A percentile compares a stretch with the other conserved stretches of the same genome.
phyloP scores from a whole-genome alignment of 1,284 basidiomycete species.

The Pterulicium gracile region DNA sequence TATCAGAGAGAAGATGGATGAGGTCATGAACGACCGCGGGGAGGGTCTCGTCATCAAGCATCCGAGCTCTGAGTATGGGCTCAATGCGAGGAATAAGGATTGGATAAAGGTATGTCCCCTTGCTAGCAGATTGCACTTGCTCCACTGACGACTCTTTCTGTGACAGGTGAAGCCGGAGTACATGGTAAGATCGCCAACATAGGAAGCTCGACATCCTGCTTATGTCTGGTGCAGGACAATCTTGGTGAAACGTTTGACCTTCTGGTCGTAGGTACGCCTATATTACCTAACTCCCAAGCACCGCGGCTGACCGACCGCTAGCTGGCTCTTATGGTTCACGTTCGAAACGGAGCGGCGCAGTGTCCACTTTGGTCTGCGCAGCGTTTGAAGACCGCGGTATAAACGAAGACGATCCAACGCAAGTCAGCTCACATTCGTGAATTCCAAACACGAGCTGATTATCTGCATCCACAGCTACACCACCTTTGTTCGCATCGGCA shows the following conservation, averaged over 20 bases:
- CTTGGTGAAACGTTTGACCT: conserved; percentile 87
- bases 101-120: conserved; percentile 73
- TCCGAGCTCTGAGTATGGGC: conserved; percentile 63
- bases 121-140: conserved; percentile 4
- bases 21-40: conserved; percentile 72
- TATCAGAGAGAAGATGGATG: conserved; percentile 68
- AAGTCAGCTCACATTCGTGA: conserved; percentile 9
- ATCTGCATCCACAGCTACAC: conserved; percentile 41
- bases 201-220: too few relatives aligned
- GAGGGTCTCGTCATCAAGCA: conserved; percentile 92
- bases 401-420: conserved; percentile 58
- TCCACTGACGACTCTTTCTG: too few relatives aligned
- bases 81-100: conserved; percentile 78
- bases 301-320: conserved; percentile 17
- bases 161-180: conserved; percentile 88
- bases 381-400: conserved; percentile 60
- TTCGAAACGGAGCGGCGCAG: conserved; percentile 69
- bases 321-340: conserved; percentile 67
- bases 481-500: conserved; percentile 78
- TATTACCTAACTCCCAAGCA: neutral
- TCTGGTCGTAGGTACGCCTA: conserved; percentile 67
- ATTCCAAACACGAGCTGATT: conserved; percentile 3
- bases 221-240: conserved; percentile 52
- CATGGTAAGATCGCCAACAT: conserved; percentile 56
- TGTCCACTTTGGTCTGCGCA: conserved; percentile 70